Percentiles rank a stretch among this genome's conserved stretches.
phyloP scores from a whole-genome alignment of 2,329 filamentous ascomycete genomes.

The Ophiocordyceps polyrhachis-furcata region DNA sequence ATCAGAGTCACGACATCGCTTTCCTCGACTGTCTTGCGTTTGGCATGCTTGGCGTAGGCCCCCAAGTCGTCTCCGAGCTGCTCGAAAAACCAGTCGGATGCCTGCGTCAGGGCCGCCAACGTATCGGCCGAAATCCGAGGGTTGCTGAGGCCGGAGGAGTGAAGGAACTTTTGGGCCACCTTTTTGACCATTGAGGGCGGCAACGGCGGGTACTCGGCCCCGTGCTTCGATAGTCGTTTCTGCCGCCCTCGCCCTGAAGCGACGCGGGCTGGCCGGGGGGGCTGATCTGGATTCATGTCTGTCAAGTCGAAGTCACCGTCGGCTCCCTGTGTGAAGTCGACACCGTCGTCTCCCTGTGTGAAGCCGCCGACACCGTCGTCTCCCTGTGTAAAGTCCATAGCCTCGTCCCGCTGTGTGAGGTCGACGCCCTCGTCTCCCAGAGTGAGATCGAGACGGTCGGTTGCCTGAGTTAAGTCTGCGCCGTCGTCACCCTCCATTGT shows the following conservation, averaged over 20 bases:
- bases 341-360: neutral
- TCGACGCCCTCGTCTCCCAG: neutral
- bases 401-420: neutral
- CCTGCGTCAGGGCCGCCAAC: slow-evolving; percentile 55
- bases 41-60: slow-evolving; percentile 64
- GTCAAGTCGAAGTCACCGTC: neutral
- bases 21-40: slow-evolving; percentile 71
- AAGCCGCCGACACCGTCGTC: neutral
- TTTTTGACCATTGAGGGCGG: slow-evolving; percentile 57
- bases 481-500: neutral
- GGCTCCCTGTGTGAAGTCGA: neutral
- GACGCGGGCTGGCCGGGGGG: slow-evolving; percentile 1
- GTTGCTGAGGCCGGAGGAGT: slow-evolving; percentile 45
- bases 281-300: neutral
- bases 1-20: slow-evolving; percentile 67
- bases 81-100: slow-evolving; percentile 84
- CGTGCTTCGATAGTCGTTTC: slow-evolving; percentile 44
- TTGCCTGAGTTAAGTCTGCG: neutral
- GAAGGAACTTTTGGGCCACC: slow-evolving; percentile 51
- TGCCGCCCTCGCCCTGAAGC: slow-evolving; percentile 16
- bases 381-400: neutral
- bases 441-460: neutral
- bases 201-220: slow-evolving; percentile 57
- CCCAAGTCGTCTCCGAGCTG: slow-evolving; percentile 65
- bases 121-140: slow-evolving; percentile 56